Base-by-base conservation (phyloP, 106 monocot species). In the Phalaenopsis equestris region DNA sequence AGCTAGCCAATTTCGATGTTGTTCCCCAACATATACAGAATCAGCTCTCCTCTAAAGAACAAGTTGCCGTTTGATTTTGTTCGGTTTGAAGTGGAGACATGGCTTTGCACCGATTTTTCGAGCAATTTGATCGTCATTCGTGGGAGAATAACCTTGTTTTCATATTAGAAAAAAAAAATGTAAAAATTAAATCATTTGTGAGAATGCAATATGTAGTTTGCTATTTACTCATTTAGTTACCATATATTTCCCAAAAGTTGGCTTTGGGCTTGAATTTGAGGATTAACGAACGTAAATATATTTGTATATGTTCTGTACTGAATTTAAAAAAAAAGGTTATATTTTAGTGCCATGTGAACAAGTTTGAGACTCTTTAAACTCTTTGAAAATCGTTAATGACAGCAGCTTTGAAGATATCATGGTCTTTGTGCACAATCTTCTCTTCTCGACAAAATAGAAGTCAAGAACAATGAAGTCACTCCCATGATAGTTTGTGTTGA, bases 1-100 rank as follows among this genome's bases (percentile, higher is more conserved):
- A 92, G 83, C 87, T 98, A 15, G 83, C 90, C 11, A 83, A 94
- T 57, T 98, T 98, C 21, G 94, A 94, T 72, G 92, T 94, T 19
- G 97, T 98, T 64, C 97, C 97, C 10, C 92, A 94, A 24, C 89
- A 98, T 73, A 98, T 98, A 74, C 97, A 98, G 79, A 91, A 87
- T 85, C 92, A 98, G 83, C 81, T 98, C 73, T 86, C 92, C 1
- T 81, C 92, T 0, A 94, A 92, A 67, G 75, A 86, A 47, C 94
- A 94, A 23, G 92, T 88, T 72, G 46, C 90, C 57, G 94, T 92
- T 87, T 98, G 73, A 83, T 48, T 49, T 49, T 24, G 43, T 61
- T 61, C 21, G 7, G 21, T 61, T 4, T 1, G 8, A 42, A 18
- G 7, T 45, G 21, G 8, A 43, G 74, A 45, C 36, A 18, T 43